Evolutionary conservation across 2,329 filamentous ascomycete species (phyloP).

Genomic region (Cladosporium sp.): DNA sequence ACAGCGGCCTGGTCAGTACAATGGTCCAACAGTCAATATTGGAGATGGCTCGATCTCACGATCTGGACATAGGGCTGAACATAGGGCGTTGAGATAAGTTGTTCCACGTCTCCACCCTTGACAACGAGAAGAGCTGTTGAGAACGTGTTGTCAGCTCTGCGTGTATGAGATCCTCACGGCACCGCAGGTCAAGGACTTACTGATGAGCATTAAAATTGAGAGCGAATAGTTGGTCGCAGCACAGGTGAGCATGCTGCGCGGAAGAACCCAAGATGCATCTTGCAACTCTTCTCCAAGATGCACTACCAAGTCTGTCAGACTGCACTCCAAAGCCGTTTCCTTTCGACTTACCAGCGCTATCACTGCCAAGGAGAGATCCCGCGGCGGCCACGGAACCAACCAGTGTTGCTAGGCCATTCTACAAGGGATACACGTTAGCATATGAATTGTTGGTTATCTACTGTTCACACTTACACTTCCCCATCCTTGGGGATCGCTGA

Average conservation of each 20-base stretch:
- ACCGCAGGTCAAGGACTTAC: neutral
- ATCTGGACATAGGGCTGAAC: conserved; percentile 15
- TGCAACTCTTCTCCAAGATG: conserved; percentile 19
- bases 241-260: conserved; percentile 22
- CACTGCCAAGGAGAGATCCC: conserved; percentile 13
- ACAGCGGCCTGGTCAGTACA: neutral
- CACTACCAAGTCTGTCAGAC: neutral
- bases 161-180: neutral
- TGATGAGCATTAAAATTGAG: conserved; percentile 6
- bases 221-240: conserved; percentile 2
- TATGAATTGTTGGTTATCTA: too few relatives aligned
- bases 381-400: conserved; percentile 12
- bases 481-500: conserved; percentile 37
- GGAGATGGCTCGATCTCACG: neutral
- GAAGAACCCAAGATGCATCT: conserved; percentile 19
- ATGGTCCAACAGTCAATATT: too few relatives aligned
- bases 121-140: conserved; percentile 16
- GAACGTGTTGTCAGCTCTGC: neutral
- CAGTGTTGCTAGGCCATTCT: conserved; percentile 10
- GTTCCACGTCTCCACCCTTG: conserved; percentile 28
- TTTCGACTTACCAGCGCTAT: conserved; percentile 9
- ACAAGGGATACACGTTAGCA: neutral
- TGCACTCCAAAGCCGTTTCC: too few relatives aligned
- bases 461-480: conserved; percentile 12
- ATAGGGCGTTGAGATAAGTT: conserved; percentile 21